Percentiles rank a stretch among this genome's conserved stretches.
Conservation (phyloP, 225 moss, liverwort and hornwort species). For the Rhytidiadelphus loreus region DNA sequence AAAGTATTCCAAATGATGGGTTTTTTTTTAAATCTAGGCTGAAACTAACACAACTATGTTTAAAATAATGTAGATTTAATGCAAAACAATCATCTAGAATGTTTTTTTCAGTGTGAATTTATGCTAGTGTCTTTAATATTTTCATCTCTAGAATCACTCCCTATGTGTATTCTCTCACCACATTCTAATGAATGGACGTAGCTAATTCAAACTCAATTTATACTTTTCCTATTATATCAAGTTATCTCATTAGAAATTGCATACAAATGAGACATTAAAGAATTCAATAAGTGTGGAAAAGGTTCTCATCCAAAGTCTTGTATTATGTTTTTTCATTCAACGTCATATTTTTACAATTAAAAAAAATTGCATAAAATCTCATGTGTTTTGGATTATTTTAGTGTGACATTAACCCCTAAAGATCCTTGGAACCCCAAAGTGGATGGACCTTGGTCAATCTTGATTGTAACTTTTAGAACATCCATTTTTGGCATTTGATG, state of each 20-base stretch:
- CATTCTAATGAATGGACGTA: no score
- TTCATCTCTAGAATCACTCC: neutral
- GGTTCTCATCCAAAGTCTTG: fast-evolving
- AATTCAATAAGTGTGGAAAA: no score
- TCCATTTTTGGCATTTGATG: neutral
- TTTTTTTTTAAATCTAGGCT: neutral
- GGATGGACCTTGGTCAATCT: neutral
- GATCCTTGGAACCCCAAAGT: fast-evolving
- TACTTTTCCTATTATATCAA: neutral
- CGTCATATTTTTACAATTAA: neutral
- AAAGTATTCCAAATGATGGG: fast-evolving
- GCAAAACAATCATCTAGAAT: neutral
- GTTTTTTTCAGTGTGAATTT: fast-evolving
- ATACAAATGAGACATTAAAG: no score
- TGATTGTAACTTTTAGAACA: neutral
- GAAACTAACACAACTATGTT: neutral
- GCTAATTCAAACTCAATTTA: neutral
- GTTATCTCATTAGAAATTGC: neutral
- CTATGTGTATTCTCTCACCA: neutral
- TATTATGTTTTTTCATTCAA: neutral
- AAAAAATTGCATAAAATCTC: neutral
- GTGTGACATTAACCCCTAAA: neutral
- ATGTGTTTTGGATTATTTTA: neutral
- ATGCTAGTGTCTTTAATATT: neutral
- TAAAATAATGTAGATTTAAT: no score